Conservation (phyloP, 1,139 yeast species). For the Casaregolazyma lundiana region DNA sequence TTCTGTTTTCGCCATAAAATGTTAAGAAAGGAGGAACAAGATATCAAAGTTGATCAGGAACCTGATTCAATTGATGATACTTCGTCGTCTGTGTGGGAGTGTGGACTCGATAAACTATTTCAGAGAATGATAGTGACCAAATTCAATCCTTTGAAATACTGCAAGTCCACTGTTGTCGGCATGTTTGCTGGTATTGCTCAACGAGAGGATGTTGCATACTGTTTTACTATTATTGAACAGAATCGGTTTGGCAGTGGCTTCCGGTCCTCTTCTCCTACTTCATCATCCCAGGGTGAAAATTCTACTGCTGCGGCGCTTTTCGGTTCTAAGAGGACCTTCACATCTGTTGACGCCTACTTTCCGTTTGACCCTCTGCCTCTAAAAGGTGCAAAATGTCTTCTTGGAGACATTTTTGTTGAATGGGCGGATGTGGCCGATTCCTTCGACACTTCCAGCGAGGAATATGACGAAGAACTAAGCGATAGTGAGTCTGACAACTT, state of each 20-base stretch:
- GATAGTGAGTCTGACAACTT: conserved; percentile 17
- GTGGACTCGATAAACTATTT: conserved; percentile 76
- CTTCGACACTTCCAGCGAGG: conserved; percentile 45
- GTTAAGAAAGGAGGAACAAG: conserved; percentile 41
- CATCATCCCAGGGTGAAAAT: conserved; percentile 15
- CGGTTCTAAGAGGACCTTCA: conserved; percentile 64
- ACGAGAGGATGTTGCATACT: conserved; percentile 83
- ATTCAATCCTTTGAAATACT: conserved; percentile 88
- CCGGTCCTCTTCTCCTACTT: conserved; percentile 12
- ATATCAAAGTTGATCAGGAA: conserved; percentile 22
- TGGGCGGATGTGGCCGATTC: conserved; percentile 75
- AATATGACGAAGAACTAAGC: conserved; percentile 29
- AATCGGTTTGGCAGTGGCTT: conserved; percentile 63
- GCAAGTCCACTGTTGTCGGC: conserved; percentile 88
- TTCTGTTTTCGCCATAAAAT: conserved; percentile 79
- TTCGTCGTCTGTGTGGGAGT: conserved; percentile 57
- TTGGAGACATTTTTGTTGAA: conserved; percentile 62
- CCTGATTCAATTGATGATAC: conserved; percentile 7
- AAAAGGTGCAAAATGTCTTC: conserved; percentile 52
- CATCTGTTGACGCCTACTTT: conserved; percentile 85
- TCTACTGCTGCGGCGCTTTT: conserved; percentile 22
- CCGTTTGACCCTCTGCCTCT: conserved; percentile 92
- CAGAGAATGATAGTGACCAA: conserved; percentile 81
- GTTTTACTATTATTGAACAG: conserved; percentile 88
- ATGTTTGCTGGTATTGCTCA: conserved; percentile 94